Percentiles rank a stretch among this genome's conserved stretches.
Evolutionary conservation across 1,284 basidiomycete species (phyloP).

Genomic region (Ganoderma lucidum): DNA sequence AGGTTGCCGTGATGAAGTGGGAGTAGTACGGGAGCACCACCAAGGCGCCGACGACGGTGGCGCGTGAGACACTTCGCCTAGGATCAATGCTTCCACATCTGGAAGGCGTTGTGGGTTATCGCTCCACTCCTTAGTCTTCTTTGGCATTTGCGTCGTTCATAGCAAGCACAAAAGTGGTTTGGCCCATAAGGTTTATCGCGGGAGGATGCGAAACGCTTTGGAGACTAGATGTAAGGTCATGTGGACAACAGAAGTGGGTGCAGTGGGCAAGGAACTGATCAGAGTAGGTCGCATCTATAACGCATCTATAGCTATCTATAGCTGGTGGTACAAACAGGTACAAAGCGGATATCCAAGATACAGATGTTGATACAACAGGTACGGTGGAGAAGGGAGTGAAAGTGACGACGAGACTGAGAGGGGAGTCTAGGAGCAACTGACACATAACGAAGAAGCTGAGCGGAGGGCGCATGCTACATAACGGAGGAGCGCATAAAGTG

Average conservation of each 20-base stretch:
- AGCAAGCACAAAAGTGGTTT: neutral
- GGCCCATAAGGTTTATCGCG: no score
- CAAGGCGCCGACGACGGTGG: neutral
- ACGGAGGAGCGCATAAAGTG: neutral
- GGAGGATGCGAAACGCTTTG: no score
- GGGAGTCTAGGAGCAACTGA: neutral
- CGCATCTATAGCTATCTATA: neutral
- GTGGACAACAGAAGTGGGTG: neutral
- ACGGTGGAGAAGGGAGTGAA: neutral
- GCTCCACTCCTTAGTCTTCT: neutral
- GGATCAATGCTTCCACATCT: slow-evolving; percentile 13
- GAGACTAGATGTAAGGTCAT: neutral
- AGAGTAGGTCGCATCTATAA: neutral
- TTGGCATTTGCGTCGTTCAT: neutral
- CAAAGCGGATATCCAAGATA: slow-evolving; percentile 2
- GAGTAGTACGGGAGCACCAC: neutral
- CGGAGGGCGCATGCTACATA: neutral
- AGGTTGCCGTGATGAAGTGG: neutral
- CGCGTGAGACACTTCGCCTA: neutral
- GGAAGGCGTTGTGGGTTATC: slow-evolving; percentile 24
- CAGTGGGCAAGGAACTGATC: neutral
- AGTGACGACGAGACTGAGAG: neutral
- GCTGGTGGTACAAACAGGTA: neutral
- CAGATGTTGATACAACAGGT: neutral
- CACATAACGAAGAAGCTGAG: neutral